A percentile compares a stretch with the other conserved stretches of the same genome.
Conservation (phyloP, 1,284 basidiomycete genomes). For the Cutaneotrichosporon mucoides region DNA sequence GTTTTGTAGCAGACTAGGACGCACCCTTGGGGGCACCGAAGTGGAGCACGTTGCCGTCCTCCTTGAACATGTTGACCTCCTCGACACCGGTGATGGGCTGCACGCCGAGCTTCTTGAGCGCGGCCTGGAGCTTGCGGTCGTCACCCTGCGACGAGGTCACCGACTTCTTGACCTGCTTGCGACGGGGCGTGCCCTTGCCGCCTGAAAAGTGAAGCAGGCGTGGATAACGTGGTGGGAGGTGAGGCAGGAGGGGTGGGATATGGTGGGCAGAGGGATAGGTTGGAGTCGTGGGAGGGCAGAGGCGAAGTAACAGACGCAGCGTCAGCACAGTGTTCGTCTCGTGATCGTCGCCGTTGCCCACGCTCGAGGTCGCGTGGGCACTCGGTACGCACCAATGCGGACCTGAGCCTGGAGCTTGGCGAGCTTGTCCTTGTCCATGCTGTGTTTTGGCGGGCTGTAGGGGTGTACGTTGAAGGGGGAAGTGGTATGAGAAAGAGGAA, state of each 20-base stretch:
- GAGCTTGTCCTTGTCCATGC: constrained; percentile 80
- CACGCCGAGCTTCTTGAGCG: constrained; percentile 97
- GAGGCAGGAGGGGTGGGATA: background rate
- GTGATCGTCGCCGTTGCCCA: too few species aligned
- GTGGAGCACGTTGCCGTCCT: constrained; percentile 97
- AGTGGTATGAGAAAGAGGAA: too few species aligned
- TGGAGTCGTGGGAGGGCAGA: too few species aligned
- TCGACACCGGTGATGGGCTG: constrained; percentile 93
- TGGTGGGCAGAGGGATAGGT: background rate
- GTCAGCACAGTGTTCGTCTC: background rate
- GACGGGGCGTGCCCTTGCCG: constrained; percentile 94
- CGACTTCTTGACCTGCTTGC: constrained; percentile 91
- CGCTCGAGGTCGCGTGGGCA: too few species aligned
- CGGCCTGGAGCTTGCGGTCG: constrained; percentile 96
- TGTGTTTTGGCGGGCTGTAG: constrained; percentile 24
- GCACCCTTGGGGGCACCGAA: constrained; percentile 91
- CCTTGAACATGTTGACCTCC: constrained; percentile 99
- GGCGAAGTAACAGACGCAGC: background rate
- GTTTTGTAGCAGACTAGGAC: constrained; percentile 36
- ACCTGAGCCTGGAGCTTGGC: constrained; percentile 88
- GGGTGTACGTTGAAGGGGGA: too few species aligned
- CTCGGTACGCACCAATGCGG: constrained; percentile 72
- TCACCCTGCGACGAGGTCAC: constrained; percentile 83
- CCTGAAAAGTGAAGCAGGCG: constrained; percentile 54
- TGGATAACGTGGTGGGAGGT: background rate